Conservation (phyloP, 2,329 filamentous ascomycete species). For the Eutypa lata region DNA sequence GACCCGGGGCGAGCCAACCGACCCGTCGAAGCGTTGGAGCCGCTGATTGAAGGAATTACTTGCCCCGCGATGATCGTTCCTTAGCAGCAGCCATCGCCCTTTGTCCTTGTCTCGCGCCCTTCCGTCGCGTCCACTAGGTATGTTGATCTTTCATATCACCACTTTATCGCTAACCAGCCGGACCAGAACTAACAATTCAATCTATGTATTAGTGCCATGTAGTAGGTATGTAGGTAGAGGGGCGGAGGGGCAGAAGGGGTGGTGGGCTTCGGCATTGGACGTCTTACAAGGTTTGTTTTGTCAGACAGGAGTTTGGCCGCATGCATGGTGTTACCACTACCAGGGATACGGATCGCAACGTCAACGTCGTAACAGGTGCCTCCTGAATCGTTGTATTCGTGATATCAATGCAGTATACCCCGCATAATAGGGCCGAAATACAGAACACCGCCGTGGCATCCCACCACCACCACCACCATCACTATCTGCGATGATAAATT, state of each 20-base stretch:
- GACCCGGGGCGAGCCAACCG: no score
- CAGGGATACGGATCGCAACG: not conserved
- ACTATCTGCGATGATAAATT: not conserved
- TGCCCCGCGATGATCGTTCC: not conserved
- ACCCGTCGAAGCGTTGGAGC: not conserved
- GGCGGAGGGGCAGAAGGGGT: no score
- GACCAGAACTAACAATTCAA: no score
- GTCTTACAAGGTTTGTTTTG: not conserved
- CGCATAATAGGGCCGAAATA: not conserved
- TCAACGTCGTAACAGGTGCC: not conserved
- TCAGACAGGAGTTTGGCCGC: not conserved
- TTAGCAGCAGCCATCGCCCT: not conserved
- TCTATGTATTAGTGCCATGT: no score
- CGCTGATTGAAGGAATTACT: not conserved
- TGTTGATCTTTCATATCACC: not conserved
- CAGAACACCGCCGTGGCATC: not conserved
- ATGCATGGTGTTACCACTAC: not conserved
- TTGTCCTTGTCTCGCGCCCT: not conserved
- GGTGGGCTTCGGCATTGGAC: no score
- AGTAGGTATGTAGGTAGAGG: no score
- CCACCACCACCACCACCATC: not conserved
- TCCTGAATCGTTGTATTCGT: not conserved
- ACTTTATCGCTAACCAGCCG: no score
- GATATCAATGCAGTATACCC: not conserved
- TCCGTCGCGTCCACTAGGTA: not conserved